A percentile compares a stretch with the other conserved stretches of the same genome.
These are phyloP conservation scores for Pleurotus tuoliensis DNA, from an alignment of 768 basidiomycete genomes.

Conservation along the genomic window DNA sequence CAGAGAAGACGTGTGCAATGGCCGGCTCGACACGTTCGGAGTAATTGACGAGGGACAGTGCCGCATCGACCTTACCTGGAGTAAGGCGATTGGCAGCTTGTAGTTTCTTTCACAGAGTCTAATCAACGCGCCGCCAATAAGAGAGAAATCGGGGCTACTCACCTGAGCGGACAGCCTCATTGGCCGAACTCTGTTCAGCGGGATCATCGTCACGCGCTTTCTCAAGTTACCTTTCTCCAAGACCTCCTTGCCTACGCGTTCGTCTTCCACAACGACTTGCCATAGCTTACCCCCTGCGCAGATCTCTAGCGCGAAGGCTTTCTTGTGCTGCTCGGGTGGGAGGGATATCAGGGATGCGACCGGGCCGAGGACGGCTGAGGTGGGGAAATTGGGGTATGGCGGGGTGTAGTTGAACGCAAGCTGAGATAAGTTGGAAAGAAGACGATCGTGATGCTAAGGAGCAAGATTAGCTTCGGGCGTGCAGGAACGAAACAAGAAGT, in stretches of 20 bases:
- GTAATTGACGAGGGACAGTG: slow-evolving; percentile 87
- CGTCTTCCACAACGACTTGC: slow-evolving; percentile 92
- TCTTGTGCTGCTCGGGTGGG: slow-evolving; percentile 62
- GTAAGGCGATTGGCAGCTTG: slow-evolving; percentile 67
- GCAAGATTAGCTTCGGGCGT: not conserved
- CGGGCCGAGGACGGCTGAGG: slow-evolving; percentile 83
- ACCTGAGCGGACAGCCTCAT: slow-evolving; percentile 42
- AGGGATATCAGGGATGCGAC: slow-evolving; percentile 88
- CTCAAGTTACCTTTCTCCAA: slow-evolving; percentile 70
- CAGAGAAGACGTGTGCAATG: slow-evolving; percentile 91
- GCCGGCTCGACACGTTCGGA: slow-evolving; percentile 78
- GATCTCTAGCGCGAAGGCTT: slow-evolving; percentile 89
- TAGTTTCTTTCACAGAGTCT: slow-evolving; percentile 58
- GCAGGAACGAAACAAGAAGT: not conserved
- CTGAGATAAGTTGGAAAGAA: slow-evolving; percentile 62
- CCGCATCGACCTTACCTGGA: slow-evolving; percentile 77
- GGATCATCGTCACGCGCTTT: slow-evolving; percentile 91
- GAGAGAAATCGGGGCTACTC: slow-evolving; percentile 18
- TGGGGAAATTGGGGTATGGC: slow-evolving; percentile 79
- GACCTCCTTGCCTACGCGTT: slow-evolving; percentile 81
- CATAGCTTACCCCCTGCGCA: slow-evolving; percentile 86
- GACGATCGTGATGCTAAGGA: slow-evolving; percentile 57
- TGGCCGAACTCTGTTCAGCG: slow-evolving; percentile 85
- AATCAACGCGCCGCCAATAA: not conserved
- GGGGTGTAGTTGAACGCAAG: slow-evolving; percentile 82